Conservation (phyloP, 192 early-diverging fungal species). For the Linnemannia hyalina region DNA sequence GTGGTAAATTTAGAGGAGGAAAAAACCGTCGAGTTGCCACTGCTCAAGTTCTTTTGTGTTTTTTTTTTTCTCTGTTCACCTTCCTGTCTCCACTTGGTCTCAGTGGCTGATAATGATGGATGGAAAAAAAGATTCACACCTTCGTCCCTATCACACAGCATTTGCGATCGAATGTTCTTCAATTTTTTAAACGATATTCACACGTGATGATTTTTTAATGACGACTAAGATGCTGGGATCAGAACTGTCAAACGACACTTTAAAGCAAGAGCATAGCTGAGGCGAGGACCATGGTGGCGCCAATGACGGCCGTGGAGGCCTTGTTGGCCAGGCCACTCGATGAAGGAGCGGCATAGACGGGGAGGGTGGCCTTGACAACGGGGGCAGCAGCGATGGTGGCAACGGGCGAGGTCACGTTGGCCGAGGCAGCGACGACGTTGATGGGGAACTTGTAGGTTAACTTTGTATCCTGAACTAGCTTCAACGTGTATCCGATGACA, state of each 20-base stretch:
- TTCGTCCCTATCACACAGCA: not conserved
- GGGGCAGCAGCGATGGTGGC: conserved; percentile 9
- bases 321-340: conserved; percentile 24
- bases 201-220: not conserved
- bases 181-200: not conserved
- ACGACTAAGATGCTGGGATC: not conserved
- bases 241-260: not conserved
- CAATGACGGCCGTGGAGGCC: conserved; percentile 30
- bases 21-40: conserved; percentile 45
- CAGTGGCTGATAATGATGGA: conserved; percentile 18
- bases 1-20: conserved; percentile 60
- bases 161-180: not conserved
- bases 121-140: not conserved
- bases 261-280: conserved; percentile 36
- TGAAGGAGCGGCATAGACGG: conserved; percentile 20
- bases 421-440: conserved; percentile 20
- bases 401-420: conserved; percentile 26
- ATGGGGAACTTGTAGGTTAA: conserved; percentile 35
- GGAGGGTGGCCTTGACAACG: conserved; percentile 17
- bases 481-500: conserved; percentile 35
- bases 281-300: conserved; percentile 18
- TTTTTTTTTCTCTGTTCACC: conserved; percentile 11
- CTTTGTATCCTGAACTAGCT: conserved; percentile 14
- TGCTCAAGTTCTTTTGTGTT: conserved; percentile 17
- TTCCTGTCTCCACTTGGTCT: not conserved